These are phyloP conservation scores for Coemansia sp. DNA, from an alignment of 192 early-diverging fungal species.

Conservation along the genomic window DNA sequence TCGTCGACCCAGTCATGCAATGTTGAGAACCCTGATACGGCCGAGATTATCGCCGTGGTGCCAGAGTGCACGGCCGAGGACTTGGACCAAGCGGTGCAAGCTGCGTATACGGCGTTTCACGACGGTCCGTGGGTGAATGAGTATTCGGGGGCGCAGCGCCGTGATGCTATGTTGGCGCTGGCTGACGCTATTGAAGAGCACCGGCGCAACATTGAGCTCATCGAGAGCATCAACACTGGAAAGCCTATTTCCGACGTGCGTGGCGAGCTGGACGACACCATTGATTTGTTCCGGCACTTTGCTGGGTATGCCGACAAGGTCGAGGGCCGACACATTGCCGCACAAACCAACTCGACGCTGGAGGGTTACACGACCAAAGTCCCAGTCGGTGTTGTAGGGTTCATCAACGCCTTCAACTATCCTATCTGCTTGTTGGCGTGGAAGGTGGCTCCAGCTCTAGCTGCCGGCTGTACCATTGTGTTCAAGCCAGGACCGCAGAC, in stretches of 20 bases:
- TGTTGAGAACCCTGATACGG: constrained; percentile 48
- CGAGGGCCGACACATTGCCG: constrained; percentile 46
- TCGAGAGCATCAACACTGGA: constrained; percentile 58
- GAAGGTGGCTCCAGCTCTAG: constrained; percentile 56
- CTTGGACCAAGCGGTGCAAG: constrained; percentile 45
- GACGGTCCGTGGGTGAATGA: constrained; percentile 50
- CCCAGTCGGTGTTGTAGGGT: constrained; percentile 55
- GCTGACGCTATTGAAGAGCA: constrained; percentile 46
- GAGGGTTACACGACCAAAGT: constrained; percentile 54
- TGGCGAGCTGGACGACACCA: constrained; percentile 53
- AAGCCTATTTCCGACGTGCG: constrained; percentile 57
- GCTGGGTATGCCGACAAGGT: constrained; percentile 55
- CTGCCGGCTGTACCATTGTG: constrained; percentile 53
- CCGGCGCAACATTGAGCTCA: constrained; percentile 36
- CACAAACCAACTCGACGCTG: constrained; percentile 29
- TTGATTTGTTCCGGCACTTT: constrained; percentile 52
- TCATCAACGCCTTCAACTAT: constrained; percentile 66
- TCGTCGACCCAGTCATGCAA: constrained; percentile 12
- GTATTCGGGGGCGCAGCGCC: constrained; percentile 55
- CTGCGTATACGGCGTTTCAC: constrained; percentile 46
- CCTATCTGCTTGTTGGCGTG: constrained; percentile 57
- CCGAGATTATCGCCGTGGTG: constrained; percentile 37
- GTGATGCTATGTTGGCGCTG: constrained; percentile 51
- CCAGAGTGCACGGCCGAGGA: constrained; percentile 41
- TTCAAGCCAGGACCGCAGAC: constrained; percentile 64